Percentiles rank a stretch among this genome's conserved stretches.
phyloP scores from a whole-genome alignment of 108 stramenopile genomes.

The Aureococcus anophagefferens region DNA sequence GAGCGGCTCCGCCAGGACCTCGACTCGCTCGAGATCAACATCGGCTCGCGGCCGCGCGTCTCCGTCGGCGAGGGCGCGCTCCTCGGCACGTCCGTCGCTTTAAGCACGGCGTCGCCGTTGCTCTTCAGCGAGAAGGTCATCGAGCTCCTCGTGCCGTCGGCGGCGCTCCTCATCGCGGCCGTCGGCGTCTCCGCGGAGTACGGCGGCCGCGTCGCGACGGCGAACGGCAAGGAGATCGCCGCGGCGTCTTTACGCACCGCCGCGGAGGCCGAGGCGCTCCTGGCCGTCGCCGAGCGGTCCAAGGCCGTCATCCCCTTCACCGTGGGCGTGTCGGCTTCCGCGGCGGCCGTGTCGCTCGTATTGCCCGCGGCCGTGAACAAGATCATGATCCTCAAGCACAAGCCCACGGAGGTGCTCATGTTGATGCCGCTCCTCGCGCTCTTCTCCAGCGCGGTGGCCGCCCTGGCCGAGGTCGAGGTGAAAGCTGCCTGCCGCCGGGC shows the following conservation, averaged over 20 bases:
- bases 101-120: neutral
- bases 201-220: conserved; percentile 70
- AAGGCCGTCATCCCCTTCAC: conserved; percentile 78
- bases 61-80: neutral
- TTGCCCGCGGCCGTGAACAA: conserved; percentile 23
- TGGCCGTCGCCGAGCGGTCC: conserved; percentile 71
- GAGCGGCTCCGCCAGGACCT: neutral
- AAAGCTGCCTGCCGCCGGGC: conserved; percentile 44
- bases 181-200: conserved; percentile 77
- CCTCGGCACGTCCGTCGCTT: neutral
- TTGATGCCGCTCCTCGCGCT: conserved; percentile 60
- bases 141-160: neutral
- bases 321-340: conserved; percentile 70
- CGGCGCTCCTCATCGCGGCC: conserved; percentile 1
- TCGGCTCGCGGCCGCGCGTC: neutral
- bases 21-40: neutral
- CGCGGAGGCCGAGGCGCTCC: conserved; percentile 69
- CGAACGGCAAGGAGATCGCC: conserved; percentile 77
- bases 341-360: conserved; percentile 27
- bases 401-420: conserved; percentile 1
- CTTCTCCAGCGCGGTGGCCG: conserved; percentile 56
- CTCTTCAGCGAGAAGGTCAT: neutral
- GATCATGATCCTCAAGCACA: too few relatives aligned
- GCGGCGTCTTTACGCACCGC: conserved; percentile 74
- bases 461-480: conserved; percentile 61